Percentiles rank a stretch among this genome's conserved stretches.
phyloP scores from a whole-genome alignment of 345 rosid genomes.

The Gynandropsis gynandra region DNA sequence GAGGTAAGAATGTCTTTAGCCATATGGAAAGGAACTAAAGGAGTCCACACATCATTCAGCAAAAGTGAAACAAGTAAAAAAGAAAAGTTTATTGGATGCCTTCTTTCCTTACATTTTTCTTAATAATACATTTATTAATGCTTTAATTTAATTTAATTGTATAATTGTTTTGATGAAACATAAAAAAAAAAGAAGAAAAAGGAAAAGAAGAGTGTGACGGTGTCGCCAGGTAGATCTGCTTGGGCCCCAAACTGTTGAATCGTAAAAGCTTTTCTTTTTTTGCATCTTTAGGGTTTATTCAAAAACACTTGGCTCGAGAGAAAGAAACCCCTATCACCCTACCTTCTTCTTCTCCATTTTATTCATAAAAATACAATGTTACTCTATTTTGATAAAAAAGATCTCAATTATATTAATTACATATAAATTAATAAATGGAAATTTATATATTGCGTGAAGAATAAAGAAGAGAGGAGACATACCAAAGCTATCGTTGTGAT shows the following conservation, averaged over 20 bases:
- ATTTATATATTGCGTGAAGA: conserved; percentile 6
- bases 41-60: conserved; percentile 20
- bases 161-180: not conserved
- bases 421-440: not conserved
- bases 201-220: conserved; percentile 20
- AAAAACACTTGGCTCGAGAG: too few species aligned
- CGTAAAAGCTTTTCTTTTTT: conserved; percentile 20
- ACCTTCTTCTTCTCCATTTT: too few species aligned
- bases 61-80: too few species aligned
- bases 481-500: too few species aligned
- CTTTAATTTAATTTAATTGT: not conserved
- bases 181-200: conserved; percentile 1
- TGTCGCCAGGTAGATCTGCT: conserved; percentile 26
- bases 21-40: conserved; percentile 22
- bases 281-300: not conserved
- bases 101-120: conserved; percentile 8
- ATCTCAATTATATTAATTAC: not conserved
- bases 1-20: conserved; percentile 26
- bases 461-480: too few species aligned
- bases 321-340: not conserved
- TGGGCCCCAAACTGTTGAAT: conserved; percentile 17
- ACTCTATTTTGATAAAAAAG: too few species aligned
- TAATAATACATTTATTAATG: not conserved
- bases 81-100: conserved; percentile 29
- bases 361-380: too few species aligned